phyloP scores from a whole-genome alignment of 768 basidiomycete species.

The Clavaria fumosa region DNA sequence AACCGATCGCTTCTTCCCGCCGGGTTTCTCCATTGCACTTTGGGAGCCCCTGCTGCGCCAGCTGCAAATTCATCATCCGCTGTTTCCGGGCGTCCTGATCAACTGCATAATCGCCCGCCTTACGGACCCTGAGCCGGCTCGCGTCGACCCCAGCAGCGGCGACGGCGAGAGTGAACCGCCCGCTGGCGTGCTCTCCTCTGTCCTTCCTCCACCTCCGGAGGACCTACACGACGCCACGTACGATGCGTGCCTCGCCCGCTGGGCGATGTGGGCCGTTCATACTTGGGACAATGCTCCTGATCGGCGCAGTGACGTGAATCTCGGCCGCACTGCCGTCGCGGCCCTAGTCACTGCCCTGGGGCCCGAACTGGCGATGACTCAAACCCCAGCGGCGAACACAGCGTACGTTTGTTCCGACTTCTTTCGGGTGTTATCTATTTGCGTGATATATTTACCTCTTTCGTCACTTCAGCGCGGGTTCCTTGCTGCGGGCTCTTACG shows the following conservation, averaged over 20 bases:
- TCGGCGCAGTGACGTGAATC: slow-evolving; percentile 22
- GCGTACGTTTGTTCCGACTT: slow-evolving; percentile 19
- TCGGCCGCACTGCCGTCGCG: slow-evolving; percentile 31
- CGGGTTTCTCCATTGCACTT: slow-evolving; percentile 33
- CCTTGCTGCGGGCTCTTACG: too few relatives aligned
- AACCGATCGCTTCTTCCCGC: slow-evolving; percentile 30
- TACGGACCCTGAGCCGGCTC: slow-evolving; percentile 9
- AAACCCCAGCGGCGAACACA: slow-evolving; percentile 12
- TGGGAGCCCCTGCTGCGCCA: slow-evolving; percentile 56
- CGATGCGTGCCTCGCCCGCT: slow-evolving; percentile 46
- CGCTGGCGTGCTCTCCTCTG: too few relatives aligned
- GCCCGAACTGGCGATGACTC: slow-evolving; percentile 18
- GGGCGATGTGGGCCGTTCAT: slow-evolving; percentile 49
- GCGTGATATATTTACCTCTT: too few relatives aligned
- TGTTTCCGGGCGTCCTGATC: slow-evolving; percentile 36
- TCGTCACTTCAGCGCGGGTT: too few relatives aligned
- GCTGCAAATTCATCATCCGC: slow-evolving; percentile 37
- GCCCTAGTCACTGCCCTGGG: slow-evolving; percentile 34
- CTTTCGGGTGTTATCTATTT: slow-evolving; percentile 1
- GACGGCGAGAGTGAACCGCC: too few relatives aligned
- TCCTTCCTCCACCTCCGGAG: too few relatives aligned
- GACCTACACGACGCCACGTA: slow-evolving; percentile 27
- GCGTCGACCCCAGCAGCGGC: slow-evolving; percentile 10
- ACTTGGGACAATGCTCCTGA: slow-evolving; percentile 19
- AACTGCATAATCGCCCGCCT: slow-evolving; percentile 28